phyloP scores from a whole-genome alignment of 164 flowering plant species.

The Magnolia kwangsiensis region DNA sequence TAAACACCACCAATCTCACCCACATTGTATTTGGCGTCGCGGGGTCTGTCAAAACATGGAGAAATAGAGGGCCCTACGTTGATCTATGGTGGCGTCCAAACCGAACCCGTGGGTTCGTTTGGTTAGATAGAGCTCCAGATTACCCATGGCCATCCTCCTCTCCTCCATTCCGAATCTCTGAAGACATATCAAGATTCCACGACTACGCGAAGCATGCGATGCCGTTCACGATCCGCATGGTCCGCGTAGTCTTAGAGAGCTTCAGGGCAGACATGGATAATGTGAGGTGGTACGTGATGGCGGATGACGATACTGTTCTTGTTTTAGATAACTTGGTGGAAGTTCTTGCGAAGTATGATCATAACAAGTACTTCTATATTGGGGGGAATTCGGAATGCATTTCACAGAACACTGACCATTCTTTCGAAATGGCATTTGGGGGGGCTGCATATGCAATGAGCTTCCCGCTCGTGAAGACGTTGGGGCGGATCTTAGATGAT shows the following conservation, averaged over 20 bases:
- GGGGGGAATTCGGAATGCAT: slow-evolving; percentile 49
- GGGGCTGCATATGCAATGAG: slow-evolving; percentile 71
- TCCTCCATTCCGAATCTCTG: slow-evolving; percentile 43
- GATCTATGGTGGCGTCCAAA: slow-evolving; percentile 64
- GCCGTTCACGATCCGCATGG: slow-evolving; percentile 27
- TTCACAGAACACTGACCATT: slow-evolving; percentile 33
- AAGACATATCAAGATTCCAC: slow-evolving; percentile 21
- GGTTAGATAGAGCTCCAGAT: slow-evolving; percentile 37
- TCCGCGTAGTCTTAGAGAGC: slow-evolving; percentile 37
- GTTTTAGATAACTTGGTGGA: slow-evolving; percentile 50
- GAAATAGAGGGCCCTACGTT: slow-evolving; percentile 23
- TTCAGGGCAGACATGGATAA: slow-evolving; percentile 28
- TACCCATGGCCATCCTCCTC: slow-evolving; percentile 42
- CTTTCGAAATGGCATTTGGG: slow-evolving; percentile 64
- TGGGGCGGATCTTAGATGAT: slow-evolving; percentile 38
- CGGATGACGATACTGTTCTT: slow-evolving; percentile 59
- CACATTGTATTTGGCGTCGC: slow-evolving; percentile 53
- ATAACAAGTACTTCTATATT: slow-evolving; percentile 50
- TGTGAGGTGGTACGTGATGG: slow-evolving; percentile 51
- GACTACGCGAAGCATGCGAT: slow-evolving; percentile 7
- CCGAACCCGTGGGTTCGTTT: slow-evolving; percentile 42
- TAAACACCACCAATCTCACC: slow-evolving; percentile 32
- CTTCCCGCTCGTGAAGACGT: slow-evolving; percentile 42
- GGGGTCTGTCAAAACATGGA: slow-evolving; percentile 39
- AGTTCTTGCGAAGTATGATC: slow-evolving; percentile 45